Base-by-base conservation (phyloP, 1,284 basidiomycete genomes). In the Afroboletus lepidellus region DNA sequence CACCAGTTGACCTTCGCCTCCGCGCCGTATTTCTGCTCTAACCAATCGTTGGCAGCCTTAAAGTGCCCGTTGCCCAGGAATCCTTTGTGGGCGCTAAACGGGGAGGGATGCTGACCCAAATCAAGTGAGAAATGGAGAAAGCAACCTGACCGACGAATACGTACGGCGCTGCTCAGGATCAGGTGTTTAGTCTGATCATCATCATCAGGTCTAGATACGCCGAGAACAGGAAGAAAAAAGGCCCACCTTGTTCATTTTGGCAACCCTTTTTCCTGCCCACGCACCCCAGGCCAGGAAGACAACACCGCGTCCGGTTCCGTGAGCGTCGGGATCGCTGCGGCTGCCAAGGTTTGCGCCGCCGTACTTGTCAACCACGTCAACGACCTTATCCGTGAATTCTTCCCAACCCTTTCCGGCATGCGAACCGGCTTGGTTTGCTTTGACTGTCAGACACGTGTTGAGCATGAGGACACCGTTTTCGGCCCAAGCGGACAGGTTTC, bases 1-100 rank as follows among this genome's bases (percentile, higher is more conserved):
- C 83, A 84, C 92, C 92, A 94, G 65, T 93, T 80, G 29, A 94
- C 87, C 49, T 74, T 78, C 30, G 81, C 83, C 33, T 83, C 83
- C 11, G 74, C 60, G 5, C 91, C 92, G 61, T 94, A 94, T 57
- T 83, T 84, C 55, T 77, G 65, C 63, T 81, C 80, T 18, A 94
- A 74, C 92, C 92, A 94, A 55, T 84, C 78, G 66, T 94, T 96
- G 36, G 93, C 90, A 57, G 83, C 77, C 63, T 80, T 85, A 74
- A 98, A 98, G 73, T 98, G 95, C 29, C 84, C 85, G 70, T 96
- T 97, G 44, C 92, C 92, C 53, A 94, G 72, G 76, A 98, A 98
- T 12, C 95, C 94, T 50, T 80, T 77, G 60, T 82, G 77, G 1
- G 91, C 94, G 42, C 89, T 89, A 16, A 89, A 72, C 6, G 93